Percentiles rank a stretch among this genome's conserved stretches.
phyloP scores from a whole-genome alignment of 1,139 yeast genomes.

The Geotrichum carabidarum region DNA sequence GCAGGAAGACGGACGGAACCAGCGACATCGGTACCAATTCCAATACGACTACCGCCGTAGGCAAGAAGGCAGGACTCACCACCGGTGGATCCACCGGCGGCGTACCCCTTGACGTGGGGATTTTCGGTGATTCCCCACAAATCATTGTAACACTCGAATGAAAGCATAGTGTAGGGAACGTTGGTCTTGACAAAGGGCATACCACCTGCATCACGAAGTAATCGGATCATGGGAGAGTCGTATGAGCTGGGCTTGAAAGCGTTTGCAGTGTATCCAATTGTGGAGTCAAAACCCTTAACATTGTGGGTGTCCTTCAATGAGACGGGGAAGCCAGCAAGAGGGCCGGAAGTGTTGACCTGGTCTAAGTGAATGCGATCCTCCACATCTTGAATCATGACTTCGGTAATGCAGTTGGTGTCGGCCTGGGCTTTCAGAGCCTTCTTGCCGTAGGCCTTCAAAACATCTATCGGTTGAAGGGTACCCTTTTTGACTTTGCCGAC shows the following conservation, averaged over 20 bases:
- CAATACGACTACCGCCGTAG: constrained; percentile 45
- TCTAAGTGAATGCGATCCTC: constrained; percentile 26
- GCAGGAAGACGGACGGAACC: constrained; percentile 53
- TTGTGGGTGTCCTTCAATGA: constrained; percentile 52
- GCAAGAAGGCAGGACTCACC: constrained; percentile 50
- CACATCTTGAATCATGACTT: constrained; percentile 38
- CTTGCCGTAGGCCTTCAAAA: constrained; percentile 40
- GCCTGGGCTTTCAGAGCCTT: constrained; percentile 38
- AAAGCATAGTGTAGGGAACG: constrained; percentile 46
- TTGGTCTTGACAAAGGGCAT: constrained; percentile 47
- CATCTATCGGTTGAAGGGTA: constrained; percentile 32
- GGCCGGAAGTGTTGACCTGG: constrained; percentile 39
- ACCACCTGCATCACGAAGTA: constrained; percentile 45
- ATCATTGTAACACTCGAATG: constrained; percentile 44
- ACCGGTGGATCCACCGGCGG: constrained; percentile 49
- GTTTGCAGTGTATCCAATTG: constrained; percentile 47
- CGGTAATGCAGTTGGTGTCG: constrained; percentile 38
- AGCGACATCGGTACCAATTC: constrained; percentile 56
- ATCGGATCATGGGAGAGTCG: constrained; percentile 38
- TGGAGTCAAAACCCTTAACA: constrained; percentile 49
- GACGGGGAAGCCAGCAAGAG: constrained; percentile 65
- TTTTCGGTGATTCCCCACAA: constrained; percentile 45
- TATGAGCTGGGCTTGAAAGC: constrained; percentile 35
- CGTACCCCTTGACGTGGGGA: constrained; percentile 39
- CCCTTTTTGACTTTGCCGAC: constrained; percentile 34